phyloP scores from a whole-genome alignment of 2,329 filamentous ascomycete genomes.

The Fusarium sp. region DNA sequence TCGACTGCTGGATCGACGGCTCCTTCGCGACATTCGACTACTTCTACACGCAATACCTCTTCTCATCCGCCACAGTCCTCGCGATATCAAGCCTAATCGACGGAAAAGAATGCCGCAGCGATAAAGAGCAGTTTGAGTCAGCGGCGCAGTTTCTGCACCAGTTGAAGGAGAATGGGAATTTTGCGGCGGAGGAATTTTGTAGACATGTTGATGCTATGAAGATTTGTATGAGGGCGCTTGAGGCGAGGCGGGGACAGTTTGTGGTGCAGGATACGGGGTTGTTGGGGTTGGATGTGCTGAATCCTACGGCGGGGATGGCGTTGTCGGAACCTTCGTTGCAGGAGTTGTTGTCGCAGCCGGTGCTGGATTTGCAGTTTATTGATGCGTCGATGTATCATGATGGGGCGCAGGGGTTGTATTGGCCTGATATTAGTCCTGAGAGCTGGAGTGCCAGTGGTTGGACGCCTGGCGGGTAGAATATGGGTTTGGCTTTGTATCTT shows the following conservation, averaged over 20 bases:
- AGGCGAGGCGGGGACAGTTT: slow-evolving; percentile 34
- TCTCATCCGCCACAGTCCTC: slow-evolving; percentile 58
- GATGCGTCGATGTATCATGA: slow-evolving; percentile 47
- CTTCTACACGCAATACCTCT: slow-evolving; percentile 60
- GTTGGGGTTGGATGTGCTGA: slow-evolving; percentile 38
- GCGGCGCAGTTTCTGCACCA: slow-evolving; percentile 54
- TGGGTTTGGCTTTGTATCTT: too few species aligned
- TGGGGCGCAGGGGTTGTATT: slow-evolving; percentile 40
- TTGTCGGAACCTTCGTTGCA: slow-evolving; percentile 52
- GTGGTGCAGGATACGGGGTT: slow-evolving; percentile 4
- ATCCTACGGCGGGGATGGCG: slow-evolving; percentile 50
- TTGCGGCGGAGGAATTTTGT: slow-evolving; percentile 56
- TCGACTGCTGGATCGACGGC: slow-evolving; percentile 59
- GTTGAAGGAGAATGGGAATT: slow-evolving; percentile 55
- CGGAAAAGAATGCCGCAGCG: slow-evolving; percentile 47
- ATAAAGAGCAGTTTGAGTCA: slow-evolving; percentile 55
- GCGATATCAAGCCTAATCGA: slow-evolving; percentile 56
- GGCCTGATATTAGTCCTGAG: slow-evolving; percentile 45
- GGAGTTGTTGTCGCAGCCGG: slow-evolving; percentile 50
- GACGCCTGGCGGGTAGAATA: slow-evolving; percentile 14
- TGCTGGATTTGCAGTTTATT: slow-evolving; percentile 51
- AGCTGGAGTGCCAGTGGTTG: slow-evolving; percentile 39
- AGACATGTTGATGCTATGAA: slow-evolving; percentile 55
- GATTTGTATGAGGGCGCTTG: slow-evolving; percentile 39
- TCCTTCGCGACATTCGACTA: slow-evolving; percentile 61